Evolutionary conservation across 2,329 filamentous ascomycete species (phyloP), one percentile per base, ranked within the genome.

Genomic region (Beauveria varroae): DNA sequence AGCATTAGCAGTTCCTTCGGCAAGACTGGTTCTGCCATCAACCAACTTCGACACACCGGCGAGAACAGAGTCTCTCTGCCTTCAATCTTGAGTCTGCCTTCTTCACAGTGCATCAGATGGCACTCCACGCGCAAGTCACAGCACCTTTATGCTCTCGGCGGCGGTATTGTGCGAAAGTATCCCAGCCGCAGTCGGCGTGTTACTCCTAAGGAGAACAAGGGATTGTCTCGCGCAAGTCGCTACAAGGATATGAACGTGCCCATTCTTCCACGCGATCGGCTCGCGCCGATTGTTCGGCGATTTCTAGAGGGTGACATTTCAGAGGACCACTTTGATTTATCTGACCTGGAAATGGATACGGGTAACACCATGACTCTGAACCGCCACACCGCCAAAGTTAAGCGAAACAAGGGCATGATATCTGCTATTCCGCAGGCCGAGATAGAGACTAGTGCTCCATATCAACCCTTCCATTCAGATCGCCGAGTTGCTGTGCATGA

Each of bases 381-480:
- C 67, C 73, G 72, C 60, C 74, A 73, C 65, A 67, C 74, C 47
- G 68, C 70, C 59, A 72, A 68, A 67, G 68, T 65, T 65, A 70
- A 69, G 55, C 68, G 65, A 67, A 78, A 75, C 68, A 75, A 72
- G 68, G 77, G 74, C 60, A 82, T 78, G 71, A 88, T 78, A 73
- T 90, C 76, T 71, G 89, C 77, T 71, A 93, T 84, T 61, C 85
- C 86, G 1, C 84, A 87, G 65, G 91, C 91, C 6, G 93, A 97
- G 77, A 96, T 96, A 65, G 95, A 99, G 71, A 96, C 93, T 1
- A 97, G 93, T 69, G 90, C 93, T 5, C 91, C 93, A 2, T 98
- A 96, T 68, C 93, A 96, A 69, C 93, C 95, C 1, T 97, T 98
- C 77, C 93, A 98, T 72, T 95, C 93, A 0, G 93, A 98, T 69